A percentile compares a stretch with the other conserved stretches of the same genome.
Conservation (phyloP, 1,284 basidiomycete genomes). For the Schizopora paradoxa region DNA sequence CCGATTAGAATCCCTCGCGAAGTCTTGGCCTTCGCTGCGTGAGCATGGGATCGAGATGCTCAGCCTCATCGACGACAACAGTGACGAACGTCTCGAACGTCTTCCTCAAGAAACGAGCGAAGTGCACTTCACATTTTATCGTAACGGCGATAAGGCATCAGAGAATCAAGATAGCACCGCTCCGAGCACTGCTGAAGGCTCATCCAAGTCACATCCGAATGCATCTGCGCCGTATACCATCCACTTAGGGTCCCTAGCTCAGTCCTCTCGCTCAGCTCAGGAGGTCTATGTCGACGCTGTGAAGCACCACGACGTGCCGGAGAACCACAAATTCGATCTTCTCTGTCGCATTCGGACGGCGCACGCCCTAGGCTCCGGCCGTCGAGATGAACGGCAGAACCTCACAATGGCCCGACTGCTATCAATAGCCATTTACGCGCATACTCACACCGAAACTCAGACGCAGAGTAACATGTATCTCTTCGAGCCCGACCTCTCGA, state of each 20-base stretch:
- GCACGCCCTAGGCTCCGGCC: slow-evolving; percentile 54
- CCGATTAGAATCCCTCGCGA: slow-evolving; percentile 64
- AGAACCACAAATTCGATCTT: slow-evolving; percentile 85
- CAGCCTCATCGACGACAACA: slow-evolving; percentile 56
- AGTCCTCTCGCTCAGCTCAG: slow-evolving; percentile 59
- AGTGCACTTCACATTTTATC: slow-evolving; percentile 74
- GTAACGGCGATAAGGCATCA: slow-evolving; percentile 43
- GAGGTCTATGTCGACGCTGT: slow-evolving; percentile 72
- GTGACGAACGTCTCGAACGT: slow-evolving; percentile 46
- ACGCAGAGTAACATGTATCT: slow-evolving; percentile 83
- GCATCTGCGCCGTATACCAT: slow-evolving; percentile 51
- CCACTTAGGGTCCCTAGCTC: slow-evolving; percentile 56
- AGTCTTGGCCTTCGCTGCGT: slow-evolving; percentile 69
- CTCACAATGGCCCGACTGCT: slow-evolving; percentile 80
- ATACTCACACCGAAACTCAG: slow-evolving; percentile 75
- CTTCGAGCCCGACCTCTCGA: slow-evolving; percentile 89
- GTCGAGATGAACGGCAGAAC: slow-evolving; percentile 67
- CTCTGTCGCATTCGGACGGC: slow-evolving; percentile 85
- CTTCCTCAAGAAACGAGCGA: slow-evolving; percentile 67
- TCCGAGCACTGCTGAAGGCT: slow-evolving; percentile 36
- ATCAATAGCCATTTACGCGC: slow-evolving; percentile 85
- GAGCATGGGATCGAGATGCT: slow-evolving; percentile 69
- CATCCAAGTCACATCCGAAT: slow-evolving; percentile 31
- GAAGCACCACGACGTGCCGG: slow-evolving; percentile 70
- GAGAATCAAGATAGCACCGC: slow-evolving; percentile 27